Conservation (phyloP, 116 monocot species). For the Iris pallida region DNA sequence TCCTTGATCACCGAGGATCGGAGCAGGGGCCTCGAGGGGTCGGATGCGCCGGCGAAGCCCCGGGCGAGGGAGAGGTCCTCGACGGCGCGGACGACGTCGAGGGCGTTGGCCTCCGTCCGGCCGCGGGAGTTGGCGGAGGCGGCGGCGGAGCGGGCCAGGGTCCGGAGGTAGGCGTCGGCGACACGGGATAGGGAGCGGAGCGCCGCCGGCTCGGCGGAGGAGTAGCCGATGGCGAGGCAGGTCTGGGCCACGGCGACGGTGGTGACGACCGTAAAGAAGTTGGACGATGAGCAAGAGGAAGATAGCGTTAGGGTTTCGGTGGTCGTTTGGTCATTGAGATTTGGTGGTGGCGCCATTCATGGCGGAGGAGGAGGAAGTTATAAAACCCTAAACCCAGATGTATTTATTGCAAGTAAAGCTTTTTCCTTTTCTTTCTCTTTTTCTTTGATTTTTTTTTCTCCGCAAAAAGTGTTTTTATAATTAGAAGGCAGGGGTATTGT, state of each 20-base stretch:
- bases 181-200: constrained; percentile 58
- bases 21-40: constrained; percentile 32
- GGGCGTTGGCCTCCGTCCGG: constrained; percentile 61
- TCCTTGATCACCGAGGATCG: constrained; percentile 40
- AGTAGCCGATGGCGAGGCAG: constrained; percentile 48
- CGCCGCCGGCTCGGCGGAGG: constrained; percentile 35
- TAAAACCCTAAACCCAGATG: no score
- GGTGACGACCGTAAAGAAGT: constrained; percentile 29
- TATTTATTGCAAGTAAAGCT: no score
- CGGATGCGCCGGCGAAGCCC: constrained; percentile 54
- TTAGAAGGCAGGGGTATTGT: no score
- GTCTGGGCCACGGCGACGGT: constrained; percentile 64
- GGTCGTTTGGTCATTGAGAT: neutral
- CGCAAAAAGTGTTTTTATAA: no score
- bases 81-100: constrained; percentile 48
- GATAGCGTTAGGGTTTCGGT: neutral
- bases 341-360: no score
- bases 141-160: constrained; percentile 42
- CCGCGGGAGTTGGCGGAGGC: constrained; percentile 33
- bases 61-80: constrained; percentile 33
- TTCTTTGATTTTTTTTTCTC: no score
- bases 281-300: neutral
- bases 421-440: no score
- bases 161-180: constrained; percentile 40
- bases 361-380: no score